phyloP scores from a whole-genome alignment of 345 rosid genomes.

The Ricinus communis region DNA sequence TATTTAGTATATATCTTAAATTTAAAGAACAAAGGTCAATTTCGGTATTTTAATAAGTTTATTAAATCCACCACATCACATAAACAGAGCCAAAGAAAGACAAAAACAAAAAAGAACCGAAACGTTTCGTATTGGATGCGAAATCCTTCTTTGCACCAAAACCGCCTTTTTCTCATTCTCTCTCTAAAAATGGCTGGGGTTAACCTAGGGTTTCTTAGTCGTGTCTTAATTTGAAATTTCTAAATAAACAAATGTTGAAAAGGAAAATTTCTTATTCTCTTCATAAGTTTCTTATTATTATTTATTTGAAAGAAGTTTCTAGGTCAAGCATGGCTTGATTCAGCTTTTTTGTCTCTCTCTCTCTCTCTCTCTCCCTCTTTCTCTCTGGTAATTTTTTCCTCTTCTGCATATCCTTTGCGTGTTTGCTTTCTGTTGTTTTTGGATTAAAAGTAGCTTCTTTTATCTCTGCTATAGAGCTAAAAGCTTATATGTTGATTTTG shows the following conservation, averaged over 20 bases:
- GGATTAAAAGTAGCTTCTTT: neutral
- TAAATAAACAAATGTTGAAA: constrained; percentile 14
- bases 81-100: neutral
- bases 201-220: constrained; percentile 52
- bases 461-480: neutral
- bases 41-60: neutral
- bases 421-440: neutral
- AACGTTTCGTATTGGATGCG: constrained; percentile 35
- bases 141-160: constrained; percentile 23
- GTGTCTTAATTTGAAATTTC: constrained; percentile 13
- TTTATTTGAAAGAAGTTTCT: constrained; percentile 28
- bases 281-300: constrained; percentile 14
- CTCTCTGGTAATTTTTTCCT: constrained; percentile 34
- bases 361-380: neutral
- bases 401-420: constrained; percentile 11
- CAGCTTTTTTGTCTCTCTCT: constrained; percentile 12
- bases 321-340: constrained; percentile 45
- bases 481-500: too few species aligned
- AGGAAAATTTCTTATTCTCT: constrained; percentile 9
- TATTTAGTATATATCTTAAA: neutral
- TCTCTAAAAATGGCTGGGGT: constrained; percentile 30
- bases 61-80: too few species aligned
- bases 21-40: constrained; percentile 5
- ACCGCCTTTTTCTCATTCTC: constrained; percentile 25
- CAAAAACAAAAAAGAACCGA: neutral